Evolutionary conservation across 306 rosid genomes (phyloP).

Genomic region (Castanea sativa): DNA sequence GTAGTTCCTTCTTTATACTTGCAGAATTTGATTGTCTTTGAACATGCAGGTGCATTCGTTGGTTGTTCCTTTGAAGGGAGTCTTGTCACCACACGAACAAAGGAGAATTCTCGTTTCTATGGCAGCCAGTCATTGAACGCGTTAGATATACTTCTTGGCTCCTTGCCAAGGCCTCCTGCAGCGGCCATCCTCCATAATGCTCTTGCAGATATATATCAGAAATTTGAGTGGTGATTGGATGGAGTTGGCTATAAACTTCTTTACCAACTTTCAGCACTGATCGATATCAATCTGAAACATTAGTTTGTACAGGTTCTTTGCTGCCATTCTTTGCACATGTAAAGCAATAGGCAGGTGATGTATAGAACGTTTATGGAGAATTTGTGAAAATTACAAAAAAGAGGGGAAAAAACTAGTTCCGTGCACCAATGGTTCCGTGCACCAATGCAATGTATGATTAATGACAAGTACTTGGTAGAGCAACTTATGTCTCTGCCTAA

Average conservation of each 20-base stretch:
- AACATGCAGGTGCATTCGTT: slow-evolving; percentile 82
- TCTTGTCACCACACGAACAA: slow-evolving; percentile 60
- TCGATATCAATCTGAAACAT: background rate
- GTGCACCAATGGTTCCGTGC: background rate
- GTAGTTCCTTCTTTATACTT: background rate
- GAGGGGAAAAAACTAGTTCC: too few relatives aligned
- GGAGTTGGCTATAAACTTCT: background rate
- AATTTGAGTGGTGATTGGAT: slow-evolving; percentile 40
- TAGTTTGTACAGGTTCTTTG: slow-evolving; percentile 26
- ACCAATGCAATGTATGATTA: slow-evolving; percentile 7
- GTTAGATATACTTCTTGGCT: slow-evolving; percentile 74
- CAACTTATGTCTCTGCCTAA: background rate
- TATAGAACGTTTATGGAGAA: background rate
- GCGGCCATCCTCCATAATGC: slow-evolving; percentile 75
- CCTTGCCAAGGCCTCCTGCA: slow-evolving; percentile 91
- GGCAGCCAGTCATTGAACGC: slow-evolving; percentile 79
- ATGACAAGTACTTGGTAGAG: background rate
- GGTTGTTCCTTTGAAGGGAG: slow-evolving; percentile 97
- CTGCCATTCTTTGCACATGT: slow-evolving; percentile 44
- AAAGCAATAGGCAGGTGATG: slow-evolving; percentile 6
- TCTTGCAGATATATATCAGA: slow-evolving; percentile 68
- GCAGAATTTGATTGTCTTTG: slow-evolving; percentile 8
- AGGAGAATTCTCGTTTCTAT: slow-evolving; percentile 73
- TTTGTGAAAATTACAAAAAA: background rate
- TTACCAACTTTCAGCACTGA: background rate